Evolutionary conservation across 495 filamentous ascomycete species (phyloP).

Genomic region (Tuber indicum): DNA sequence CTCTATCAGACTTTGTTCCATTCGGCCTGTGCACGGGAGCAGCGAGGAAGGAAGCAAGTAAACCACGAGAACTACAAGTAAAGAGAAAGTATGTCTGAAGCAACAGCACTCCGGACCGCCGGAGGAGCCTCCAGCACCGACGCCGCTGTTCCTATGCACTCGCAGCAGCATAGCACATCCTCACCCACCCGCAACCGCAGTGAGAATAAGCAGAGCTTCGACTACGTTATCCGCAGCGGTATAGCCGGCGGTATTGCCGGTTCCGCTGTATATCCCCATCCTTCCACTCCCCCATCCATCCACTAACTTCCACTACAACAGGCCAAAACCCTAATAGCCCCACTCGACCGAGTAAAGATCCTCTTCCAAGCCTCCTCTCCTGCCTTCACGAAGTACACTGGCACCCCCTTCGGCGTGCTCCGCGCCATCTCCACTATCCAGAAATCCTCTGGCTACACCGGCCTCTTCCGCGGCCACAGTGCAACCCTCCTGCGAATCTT

Average conservation of each 20-base stretch:
- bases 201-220: constrained; percentile 56
- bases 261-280: constrained; percentile 60
- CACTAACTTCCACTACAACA: constrained; percentile 43
- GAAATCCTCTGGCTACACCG: constrained; percentile 59
- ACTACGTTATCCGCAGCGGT: constrained; percentile 75
- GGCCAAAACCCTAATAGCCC: constrained; percentile 93
- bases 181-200: constrained; percentile 32
- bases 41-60: neutral
- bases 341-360: constrained; percentile 96
- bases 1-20: neutral
- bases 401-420: constrained; percentile 73
- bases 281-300: neutral
- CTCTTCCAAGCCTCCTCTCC: constrained; percentile 95
- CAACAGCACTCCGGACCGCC: constrained; percentile 9
- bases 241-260: constrained; percentile 83
- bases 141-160: neutral
- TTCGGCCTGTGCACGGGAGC: neutral
- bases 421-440: constrained; percentile 79
- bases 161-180: constrained; percentile 11
- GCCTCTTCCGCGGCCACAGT: constrained; percentile 87
- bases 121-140: neutral
- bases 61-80: neutral
- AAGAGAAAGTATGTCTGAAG: constrained; percentile 8
- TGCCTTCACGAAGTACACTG: constrained; percentile 83
- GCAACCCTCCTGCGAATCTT: constrained; percentile 92